Evolutionary conservation across 1,139 yeast species (phyloP).

Genomic region (Lodderomyces orthopsilosis): DNA sequence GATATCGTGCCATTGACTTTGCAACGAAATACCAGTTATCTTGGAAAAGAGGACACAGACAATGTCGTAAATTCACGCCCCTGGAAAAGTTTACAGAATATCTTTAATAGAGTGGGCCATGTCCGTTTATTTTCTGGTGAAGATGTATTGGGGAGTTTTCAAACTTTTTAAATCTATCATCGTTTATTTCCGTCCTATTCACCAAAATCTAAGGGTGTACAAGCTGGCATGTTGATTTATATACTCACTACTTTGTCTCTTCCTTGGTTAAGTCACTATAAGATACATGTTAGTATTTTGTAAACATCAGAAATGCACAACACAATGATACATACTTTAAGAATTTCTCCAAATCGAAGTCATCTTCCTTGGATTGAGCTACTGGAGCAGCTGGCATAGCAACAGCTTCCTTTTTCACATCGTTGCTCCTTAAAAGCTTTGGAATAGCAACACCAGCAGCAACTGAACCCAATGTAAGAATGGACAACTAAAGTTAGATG

Average conservation of each 20-base stretch:
- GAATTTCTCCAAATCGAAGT: constrained; percentile 60
- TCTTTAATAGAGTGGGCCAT: no score
- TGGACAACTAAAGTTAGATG: constrained; percentile 37
- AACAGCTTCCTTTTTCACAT: constrained; percentile 30
- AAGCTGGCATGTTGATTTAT: no score
- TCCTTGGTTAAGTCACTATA: constrained; percentile 43
- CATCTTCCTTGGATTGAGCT: constrained; percentile 45
- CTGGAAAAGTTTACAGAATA: no score
- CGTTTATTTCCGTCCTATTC: background rate
- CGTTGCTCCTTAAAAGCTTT: constrained; percentile 24
- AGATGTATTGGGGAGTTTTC: no score
- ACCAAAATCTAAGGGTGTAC: no score
- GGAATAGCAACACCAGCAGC: constrained; percentile 46
- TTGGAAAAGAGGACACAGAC: no score
- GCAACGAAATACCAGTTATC: no score
- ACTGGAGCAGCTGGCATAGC: constrained; percentile 28
- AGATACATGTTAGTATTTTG: constrained; percentile 16
- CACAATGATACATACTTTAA: constrained; percentile 44
- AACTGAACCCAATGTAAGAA: constrained; percentile 46
- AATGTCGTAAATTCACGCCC: no score
- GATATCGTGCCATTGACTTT: no score
- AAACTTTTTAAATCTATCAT: background rate
- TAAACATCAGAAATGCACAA: background rate
- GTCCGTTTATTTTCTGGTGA: no score
- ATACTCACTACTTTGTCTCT: constrained; percentile 30